Conservation (phyloP, 768 basidiomycete genomes). For the Clavulina sp. region DNA sequence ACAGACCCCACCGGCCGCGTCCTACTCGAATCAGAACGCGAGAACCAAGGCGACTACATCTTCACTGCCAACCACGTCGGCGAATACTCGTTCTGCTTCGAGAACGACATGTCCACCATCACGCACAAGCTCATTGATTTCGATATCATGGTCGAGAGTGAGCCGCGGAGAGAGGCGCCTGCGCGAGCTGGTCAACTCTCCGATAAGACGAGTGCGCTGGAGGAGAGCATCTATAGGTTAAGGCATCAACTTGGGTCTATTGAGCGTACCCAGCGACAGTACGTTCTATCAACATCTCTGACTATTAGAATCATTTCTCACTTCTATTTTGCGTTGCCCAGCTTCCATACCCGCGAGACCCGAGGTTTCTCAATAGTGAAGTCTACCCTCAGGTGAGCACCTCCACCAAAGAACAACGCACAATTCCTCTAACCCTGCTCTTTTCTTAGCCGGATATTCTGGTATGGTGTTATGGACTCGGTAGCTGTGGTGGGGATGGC, state of each 20-base stretch:
- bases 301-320: neutral
- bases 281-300: conserved; percentile 19
- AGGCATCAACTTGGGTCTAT: conserved; percentile 76
- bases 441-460: conserved; percentile 59
- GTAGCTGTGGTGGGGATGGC: conserved; percentile 72
- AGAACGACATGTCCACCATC: conserved; percentile 91
- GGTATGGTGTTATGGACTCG: conserved; percentile 78
- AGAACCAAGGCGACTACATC: conserved; percentile 93
- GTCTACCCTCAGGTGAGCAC: conserved; percentile 63
- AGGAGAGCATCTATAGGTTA: conserved; percentile 89
- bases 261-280: conserved; percentile 90
- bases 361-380: conserved; percentile 86
- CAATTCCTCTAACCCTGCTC: conserved; percentile 5
- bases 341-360: conserved; percentile 88
- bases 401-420: neutral
- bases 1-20: conserved; percentile 82
- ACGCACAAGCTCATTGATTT: conserved; percentile 90
- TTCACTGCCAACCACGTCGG: conserved; percentile 84
- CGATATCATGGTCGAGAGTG: conserved; percentile 97
- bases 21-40: conserved; percentile 70
- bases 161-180: conserved; percentile 77
- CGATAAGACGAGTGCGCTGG: conserved; percentile 83
- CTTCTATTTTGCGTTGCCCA: conserved; percentile 17
- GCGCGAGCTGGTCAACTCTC: conserved; percentile 75
- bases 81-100: conserved; percentile 93